These are phyloP conservation scores for Pseudopyricularia javanii DNA, from an alignment of 2,329 filamentous ascomycete genomes.

Conservation along the genomic window DNA sequence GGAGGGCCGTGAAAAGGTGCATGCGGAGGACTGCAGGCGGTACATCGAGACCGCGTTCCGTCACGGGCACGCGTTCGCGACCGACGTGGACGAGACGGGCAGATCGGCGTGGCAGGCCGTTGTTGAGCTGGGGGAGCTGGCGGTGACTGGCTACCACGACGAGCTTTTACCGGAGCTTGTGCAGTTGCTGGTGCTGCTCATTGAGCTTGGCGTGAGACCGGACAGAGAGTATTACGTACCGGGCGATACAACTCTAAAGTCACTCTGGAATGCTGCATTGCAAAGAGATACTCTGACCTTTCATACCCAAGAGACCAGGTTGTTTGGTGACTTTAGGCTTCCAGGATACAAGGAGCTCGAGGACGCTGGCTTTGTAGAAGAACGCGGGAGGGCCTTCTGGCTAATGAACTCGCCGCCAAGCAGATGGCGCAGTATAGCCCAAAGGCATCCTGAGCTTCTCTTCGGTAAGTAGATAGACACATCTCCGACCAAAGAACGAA, in stretches of 20 bases:
- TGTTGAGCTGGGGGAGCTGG: neutral
- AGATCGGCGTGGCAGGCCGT: neutral
- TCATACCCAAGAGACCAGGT: neutral
- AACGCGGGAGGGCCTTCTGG: neutral
- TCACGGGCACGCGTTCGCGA: neutral
- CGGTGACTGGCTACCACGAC: neutral
- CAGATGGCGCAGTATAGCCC: neutral
- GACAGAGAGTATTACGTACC: neutral
- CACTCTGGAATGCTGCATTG: neutral
- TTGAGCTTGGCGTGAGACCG: neutral
- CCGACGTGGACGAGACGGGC: neutral
- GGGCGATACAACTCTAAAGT: neutral
- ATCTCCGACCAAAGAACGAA: neutral
- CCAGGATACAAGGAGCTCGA: neutral
- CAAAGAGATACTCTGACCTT: neutral
- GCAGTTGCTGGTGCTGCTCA: neutral
- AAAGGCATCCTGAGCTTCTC: neutral
- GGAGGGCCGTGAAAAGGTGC: too few relatives aligned
- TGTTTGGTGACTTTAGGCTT: neutral
- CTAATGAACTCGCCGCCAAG: neutral
- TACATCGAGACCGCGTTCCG: too few relatives aligned
- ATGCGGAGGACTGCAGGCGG: too few relatives aligned
- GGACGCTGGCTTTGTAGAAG: neutral
- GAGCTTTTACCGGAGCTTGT: neutral
- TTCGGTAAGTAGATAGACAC: neutral